Conservation (phyloP, 352 stramenopile genomes). For the Globisporangium middletonii region DNA sequence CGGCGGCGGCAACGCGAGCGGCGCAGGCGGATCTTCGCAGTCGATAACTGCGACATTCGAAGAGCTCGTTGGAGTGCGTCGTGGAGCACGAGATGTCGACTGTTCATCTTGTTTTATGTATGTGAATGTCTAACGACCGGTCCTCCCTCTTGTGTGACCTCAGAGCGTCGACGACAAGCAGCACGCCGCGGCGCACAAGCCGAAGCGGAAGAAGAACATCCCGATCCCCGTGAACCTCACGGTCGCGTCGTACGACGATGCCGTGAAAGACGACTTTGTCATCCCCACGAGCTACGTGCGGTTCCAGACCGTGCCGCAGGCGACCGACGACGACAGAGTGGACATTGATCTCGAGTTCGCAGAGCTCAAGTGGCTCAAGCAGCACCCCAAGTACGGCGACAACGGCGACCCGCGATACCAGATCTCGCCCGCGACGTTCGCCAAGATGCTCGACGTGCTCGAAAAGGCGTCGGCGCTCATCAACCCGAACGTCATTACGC, state of each 20-base stretch:
- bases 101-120: neutral
- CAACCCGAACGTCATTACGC: conserved; percentile 70
- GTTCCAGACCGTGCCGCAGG: conserved; percentile 58
- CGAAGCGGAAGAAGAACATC: conserved; percentile 78
- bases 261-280: conserved; percentile 62
- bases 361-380: conserved; percentile 84
- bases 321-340: conserved; percentile 39
- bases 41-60: conserved; percentile 54
- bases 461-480: conserved; percentile 81
- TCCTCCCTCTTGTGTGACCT: neutral
- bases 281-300: conserved; percentile 77
- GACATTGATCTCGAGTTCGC: conserved; percentile 77
- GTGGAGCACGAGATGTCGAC: neutral
- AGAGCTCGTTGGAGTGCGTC: conserved; percentile 62
- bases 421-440: conserved; percentile 55
- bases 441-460: conserved; percentile 82
- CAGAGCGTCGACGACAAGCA: conserved; percentile 64
- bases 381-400: conserved; percentile 78
- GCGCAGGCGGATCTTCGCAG: conserved; percentile 12
- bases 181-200: conserved; percentile 22
- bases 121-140: neutral
- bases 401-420: conserved; percentile 78
- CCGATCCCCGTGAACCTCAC: conserved; percentile 76
- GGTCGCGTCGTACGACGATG: conserved; percentile 59
- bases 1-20: conserved; percentile 7